Evolutionary conservation across 2,329 filamentous ascomycete species (phyloP).

Genomic region (Botrytis elliptica): DNA sequence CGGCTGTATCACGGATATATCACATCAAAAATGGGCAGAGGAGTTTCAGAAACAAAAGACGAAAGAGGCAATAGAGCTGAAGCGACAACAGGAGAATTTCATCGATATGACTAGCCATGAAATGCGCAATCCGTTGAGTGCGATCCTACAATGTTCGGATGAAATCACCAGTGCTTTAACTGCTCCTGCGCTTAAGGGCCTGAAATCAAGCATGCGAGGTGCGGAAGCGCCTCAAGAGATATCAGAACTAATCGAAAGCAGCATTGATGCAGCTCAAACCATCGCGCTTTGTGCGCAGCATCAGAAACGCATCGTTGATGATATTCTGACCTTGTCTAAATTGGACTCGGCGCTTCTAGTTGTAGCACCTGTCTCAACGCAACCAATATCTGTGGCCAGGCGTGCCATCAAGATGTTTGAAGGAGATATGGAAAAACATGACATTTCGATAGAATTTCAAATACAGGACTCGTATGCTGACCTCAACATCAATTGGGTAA

Average conservation of each 20-base stretch:
- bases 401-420: conserved; percentile 77
- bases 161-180: conserved; percentile 29
- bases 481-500: conserved; percentile 68
- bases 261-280: conserved; percentile 75
- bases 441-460: conserved; percentile 67
- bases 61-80: conserved; percentile 55
- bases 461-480: conserved; percentile 66
- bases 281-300: conserved; percentile 75
- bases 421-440: conserved; percentile 68
- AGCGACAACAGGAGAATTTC: conserved; percentile 73
- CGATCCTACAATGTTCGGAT: conserved; percentile 73
- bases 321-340: conserved; percentile 66
- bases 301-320: conserved; percentile 68
- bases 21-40: conserved; percentile 76
- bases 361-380: conserved; percentile 68
- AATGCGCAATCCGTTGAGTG: conserved; percentile 72
- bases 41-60: conserved; percentile 41
- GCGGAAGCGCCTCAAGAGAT: conserved; percentile 41
- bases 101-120: conserved; percentile 74
- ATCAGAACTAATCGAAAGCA: conserved; percentile 51
- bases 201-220: not conserved
- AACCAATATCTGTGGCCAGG: conserved; percentile 65
- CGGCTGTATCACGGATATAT: conserved; percentile 81
- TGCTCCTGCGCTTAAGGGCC: not conserved
- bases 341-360: conserved; percentile 69